Evolutionary conservation across 148 eudicot species (phyloP), one percentile per base, ranked within the genome.

Genomic region (Rhododendron ovatum): DNA sequence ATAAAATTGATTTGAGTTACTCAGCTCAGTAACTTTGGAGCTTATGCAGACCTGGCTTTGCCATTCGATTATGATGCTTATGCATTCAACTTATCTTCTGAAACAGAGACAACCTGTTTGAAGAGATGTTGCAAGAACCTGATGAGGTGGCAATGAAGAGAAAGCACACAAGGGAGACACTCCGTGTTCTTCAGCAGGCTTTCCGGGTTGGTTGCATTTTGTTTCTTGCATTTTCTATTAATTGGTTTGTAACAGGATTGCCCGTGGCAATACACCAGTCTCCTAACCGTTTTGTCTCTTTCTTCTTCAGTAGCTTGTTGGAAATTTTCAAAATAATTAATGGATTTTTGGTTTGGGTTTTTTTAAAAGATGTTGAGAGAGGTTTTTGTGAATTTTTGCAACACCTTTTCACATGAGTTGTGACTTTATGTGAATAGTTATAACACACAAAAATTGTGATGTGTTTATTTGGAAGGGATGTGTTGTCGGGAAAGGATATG

Each of bases 61-160:
- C 69, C 69, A 22, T 24, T 63, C 86, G 80, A 83, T 85, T 48
- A 26, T 48, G 85, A 71, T 71, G 61, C 12, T 73, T 84, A 59
- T 45, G 41, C 71, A 6, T 84, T 84, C 48, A 71, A 73, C 80
- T 76, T 26, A 7, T 84, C 18, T 2, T 80, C 37, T n/a, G 75
- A 14, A 67, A 78, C 93, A 97, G 99, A 87, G 99, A 97, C 85
- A 93, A 95, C 89, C 91, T 95, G 65, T 93, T 97, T 24, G 98
- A 94, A 86, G 98, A 97, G 87, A 94, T 97, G 99, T 85, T 97
- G 91, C 98, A 91, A 85, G 99, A 97, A 88, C 98, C 99, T 78
- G 92, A 93, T 84, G 99, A 95, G 84, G 90, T 97, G 81, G 92
- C 98, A 51, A 63, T 84, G 39, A 97, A 94, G 90, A 91, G 99